Evolutionary conservation across 768 basidiomycete genomes (phyloP).

Genomic region (Rhizopogon vulgaris): DNA sequence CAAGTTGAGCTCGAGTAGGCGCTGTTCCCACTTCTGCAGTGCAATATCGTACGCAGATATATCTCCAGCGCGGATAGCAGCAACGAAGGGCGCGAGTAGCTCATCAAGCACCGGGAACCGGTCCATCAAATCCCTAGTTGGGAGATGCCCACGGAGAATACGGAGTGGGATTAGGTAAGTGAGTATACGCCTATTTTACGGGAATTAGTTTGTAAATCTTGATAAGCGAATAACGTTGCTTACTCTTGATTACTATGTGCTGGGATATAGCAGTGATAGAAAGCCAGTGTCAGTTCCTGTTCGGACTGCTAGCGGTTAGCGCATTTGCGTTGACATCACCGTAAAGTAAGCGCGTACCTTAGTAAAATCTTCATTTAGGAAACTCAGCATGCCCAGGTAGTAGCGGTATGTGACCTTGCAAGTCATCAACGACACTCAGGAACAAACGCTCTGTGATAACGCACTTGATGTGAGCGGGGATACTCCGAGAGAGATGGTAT

Average conservation of each 20-base stretch:
- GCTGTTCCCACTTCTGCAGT: constrained; percentile 60
- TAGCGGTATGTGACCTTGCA: constrained; percentile 86
- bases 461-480: constrained; percentile 82
- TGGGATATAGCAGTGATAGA: constrained; percentile 70
- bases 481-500: constrained; percentile 72
- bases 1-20: constrained; percentile 80
- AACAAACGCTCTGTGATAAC: constrained; percentile 10
- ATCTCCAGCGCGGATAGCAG: constrained; percentile 73
- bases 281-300: constrained; percentile 80
- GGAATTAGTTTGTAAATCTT: not conserved
- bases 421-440: constrained; percentile 13
- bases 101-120: constrained; percentile 69
- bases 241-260: constrained; percentile 81
- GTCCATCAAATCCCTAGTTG: constrained; percentile 61
- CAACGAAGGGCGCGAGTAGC: constrained; percentile 75
- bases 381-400: constrained; percentile 92
- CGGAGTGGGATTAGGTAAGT: constrained; percentile 88
- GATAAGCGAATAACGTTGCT: constrained; percentile 14
- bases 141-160: constrained; percentile 82
- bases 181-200: constrained; percentile 65
- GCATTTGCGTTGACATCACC: not conserved
- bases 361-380: constrained; percentile 85
- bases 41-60: constrained; percentile 76
- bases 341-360: constrained; percentile 44
- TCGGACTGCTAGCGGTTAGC: constrained; percentile 54